Evolutionary conservation across 1,139 yeast species (phyloP).

Genomic region (Yamadazyma songkhlaensis): DNA sequence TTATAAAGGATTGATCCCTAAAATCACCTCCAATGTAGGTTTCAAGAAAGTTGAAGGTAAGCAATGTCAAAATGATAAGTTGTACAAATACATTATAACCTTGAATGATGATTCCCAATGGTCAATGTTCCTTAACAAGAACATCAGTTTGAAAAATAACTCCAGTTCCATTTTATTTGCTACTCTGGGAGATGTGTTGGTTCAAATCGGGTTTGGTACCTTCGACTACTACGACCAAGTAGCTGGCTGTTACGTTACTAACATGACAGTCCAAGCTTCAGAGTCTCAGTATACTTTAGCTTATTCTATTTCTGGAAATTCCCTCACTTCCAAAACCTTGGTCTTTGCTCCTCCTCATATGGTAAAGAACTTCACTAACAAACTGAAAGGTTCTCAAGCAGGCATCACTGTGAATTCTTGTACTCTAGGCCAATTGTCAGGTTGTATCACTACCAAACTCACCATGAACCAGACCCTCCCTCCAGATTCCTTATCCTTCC

Average conservation of each 20-base stretch:
- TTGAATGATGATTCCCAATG: conserved; percentile 36
- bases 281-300: conserved; percentile 46
- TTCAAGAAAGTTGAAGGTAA: conserved; percentile 42
- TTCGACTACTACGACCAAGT: conserved; percentile 46
- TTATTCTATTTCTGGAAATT: conserved; percentile 49
- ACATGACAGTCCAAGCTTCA: conserved; percentile 19
- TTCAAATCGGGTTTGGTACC: conserved; percentile 51
- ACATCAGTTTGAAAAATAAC: conserved; percentile 20
- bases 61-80: conserved; percentile 41
- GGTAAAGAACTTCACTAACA: conserved; percentile 39
- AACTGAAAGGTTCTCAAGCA: conserved; percentile 39
- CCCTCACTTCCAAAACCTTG: conserved; percentile 45
- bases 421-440: conserved; percentile 66
- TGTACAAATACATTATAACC: conserved; percentile 41
- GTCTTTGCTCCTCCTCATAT: conserved; percentile 71
- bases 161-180: conserved; percentile 8
- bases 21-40: conserved; percentile 5
- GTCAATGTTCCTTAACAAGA: conserved; percentile 29
- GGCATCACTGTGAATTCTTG: conserved; percentile 52
- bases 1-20: conserved; percentile 53
- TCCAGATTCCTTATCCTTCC: conserved; percentile 51
- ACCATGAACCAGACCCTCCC: conserved; percentile 50
- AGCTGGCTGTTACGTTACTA: conserved; percentile 58
- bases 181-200: conserved; percentile 36
- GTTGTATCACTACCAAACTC: conserved; percentile 49